Percentiles rank a stretch among this genome's conserved stretches.
Conservation (phyloP, 208 protist genomes). For the Leishmania aethiopica region DNA sequence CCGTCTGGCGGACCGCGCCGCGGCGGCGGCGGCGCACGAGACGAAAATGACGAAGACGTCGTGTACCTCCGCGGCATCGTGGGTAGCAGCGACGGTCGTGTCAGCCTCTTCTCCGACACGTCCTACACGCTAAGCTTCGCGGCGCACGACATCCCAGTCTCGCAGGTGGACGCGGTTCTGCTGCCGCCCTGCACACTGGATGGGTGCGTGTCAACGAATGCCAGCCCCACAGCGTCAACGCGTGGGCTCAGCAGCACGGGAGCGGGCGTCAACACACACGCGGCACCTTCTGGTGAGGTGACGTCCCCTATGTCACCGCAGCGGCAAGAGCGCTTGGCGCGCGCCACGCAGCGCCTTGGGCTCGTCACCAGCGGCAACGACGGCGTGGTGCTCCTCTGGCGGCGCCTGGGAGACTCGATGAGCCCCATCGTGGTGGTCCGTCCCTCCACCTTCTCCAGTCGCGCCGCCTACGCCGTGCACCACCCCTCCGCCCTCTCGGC, state of each 20-base stretch:
- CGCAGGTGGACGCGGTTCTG: constrained; percentile 52
- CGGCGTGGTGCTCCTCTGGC: constrained; percentile 66
- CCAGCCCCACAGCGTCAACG: not conserved
- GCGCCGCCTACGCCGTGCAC: constrained; percentile 35
- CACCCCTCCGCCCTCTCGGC: constrained; percentile 30
- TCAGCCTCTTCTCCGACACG: constrained; percentile 73
- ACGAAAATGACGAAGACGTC: not conserved
- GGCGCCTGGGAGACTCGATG: constrained; percentile 31
- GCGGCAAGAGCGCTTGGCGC: constrained; percentile 14
- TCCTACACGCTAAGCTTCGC: constrained; percentile 76
- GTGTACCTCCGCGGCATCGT: constrained; percentile 75
- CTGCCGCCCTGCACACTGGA: constrained; percentile 29
- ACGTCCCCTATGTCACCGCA: not conserved
- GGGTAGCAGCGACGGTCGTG: constrained; percentile 71
- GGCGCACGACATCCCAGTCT: constrained; percentile 65
- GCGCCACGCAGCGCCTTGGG: constrained; percentile 49
- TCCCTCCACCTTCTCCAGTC: constrained; percentile 24
- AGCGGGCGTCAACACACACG: not conserved
- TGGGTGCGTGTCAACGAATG: not conserved
- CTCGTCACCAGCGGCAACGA: constrained; percentile 68
- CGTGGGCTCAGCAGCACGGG: not conserved
- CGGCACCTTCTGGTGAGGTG: not conserved
- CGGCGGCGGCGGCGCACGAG: not conserved
- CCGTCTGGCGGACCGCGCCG: not conserved
- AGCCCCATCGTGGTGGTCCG: constrained; percentile 31